phyloP scores from a whole-genome alignment of 2,329 filamentous ascomycete species.

The Stachybotrys chartarum region DNA sequence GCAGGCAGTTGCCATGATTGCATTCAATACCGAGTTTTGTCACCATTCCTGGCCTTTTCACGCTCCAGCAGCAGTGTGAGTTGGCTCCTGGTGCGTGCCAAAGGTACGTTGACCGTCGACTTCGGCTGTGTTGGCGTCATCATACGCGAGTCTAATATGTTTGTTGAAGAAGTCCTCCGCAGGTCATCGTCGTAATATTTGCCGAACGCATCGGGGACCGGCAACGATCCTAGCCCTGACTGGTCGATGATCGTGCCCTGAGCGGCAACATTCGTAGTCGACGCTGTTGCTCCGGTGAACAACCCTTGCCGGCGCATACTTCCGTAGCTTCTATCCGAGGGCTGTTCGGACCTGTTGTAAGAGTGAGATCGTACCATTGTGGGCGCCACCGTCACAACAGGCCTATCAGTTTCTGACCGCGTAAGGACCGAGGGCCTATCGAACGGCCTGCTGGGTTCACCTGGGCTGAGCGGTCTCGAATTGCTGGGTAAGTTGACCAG shows the following conservation, averaged over 20 bases:
- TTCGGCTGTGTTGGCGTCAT: slow-evolving; percentile 45
- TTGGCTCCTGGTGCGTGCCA: slow-evolving; percentile 55
- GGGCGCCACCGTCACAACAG: slow-evolving; percentile 5
- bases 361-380: slow-evolving; percentile 24
- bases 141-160: slow-evolving; percentile 29
- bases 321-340: slow-evolving; percentile 7
- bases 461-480: not conserved
- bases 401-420: slow-evolving; percentile 12
- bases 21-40: slow-evolving; percentile 17
- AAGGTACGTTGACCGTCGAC: slow-evolving; percentile 34
- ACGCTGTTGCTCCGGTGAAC: slow-evolving; percentile 28
- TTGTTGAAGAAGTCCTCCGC: slow-evolving; percentile 12
- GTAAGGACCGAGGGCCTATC: not conserved
- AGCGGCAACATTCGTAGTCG: slow-evolving; percentile 32
- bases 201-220: slow-evolving; percentile 14
- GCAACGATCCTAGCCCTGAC: slow-evolving; percentile 21
- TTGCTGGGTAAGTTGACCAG: slow-evolving; percentile 14
- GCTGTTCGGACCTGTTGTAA: slow-evolving; percentile 19
- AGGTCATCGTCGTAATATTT: slow-evolving; percentile 14
- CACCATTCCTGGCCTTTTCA: slow-evolving; percentile 32
- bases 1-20: no score
- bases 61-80: slow-evolving; percentile 50
- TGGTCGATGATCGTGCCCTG: slow-evolving; percentile 38
- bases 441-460: not conserved
- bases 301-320: slow-evolving; percentile 15